Evolutionary conservation across 75 land plant species (phyloP).

Genomic region (Sequoia sempervirens): DNA sequence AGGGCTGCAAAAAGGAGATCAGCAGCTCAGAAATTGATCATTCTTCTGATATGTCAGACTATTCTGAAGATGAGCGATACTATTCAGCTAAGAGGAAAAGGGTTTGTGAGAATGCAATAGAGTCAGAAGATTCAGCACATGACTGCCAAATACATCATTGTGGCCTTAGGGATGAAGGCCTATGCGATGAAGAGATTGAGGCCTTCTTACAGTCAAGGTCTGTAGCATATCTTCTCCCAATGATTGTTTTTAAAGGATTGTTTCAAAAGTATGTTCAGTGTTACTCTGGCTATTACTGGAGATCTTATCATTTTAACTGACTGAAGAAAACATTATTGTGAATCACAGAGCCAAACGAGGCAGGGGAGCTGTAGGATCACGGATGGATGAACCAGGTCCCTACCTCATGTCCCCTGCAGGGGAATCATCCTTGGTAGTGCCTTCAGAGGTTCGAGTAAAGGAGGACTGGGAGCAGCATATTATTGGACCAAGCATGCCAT

Average conservation of each 20-base stretch:
- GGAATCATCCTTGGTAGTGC: constrained; percentile 3
- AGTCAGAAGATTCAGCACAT: constrained; percentile 14
- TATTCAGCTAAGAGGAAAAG: constrained; percentile 12
- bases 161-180: constrained; percentile 35
- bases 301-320: background rate
- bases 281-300: background rate
- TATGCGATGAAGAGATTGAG: constrained; percentile 78
- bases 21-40: background rate
- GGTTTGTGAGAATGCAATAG: background rate
- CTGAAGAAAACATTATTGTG: background rate
- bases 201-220: constrained; percentile 78
- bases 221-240: background rate
- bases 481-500: constrained; percentile 59
- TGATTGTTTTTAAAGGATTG: background rate
- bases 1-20: background rate
- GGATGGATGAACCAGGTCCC: constrained; percentile 96
- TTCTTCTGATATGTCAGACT: constrained; percentile 8
- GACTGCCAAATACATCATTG: background rate
- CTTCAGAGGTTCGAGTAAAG: constrained; percentile 22
- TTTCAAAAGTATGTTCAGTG: background rate
- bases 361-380: constrained; percentile 83
- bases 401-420: constrained; percentile 26
- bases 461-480: constrained; percentile 64
- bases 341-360: constrained; percentile 73
- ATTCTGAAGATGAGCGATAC: background rate